Evolutionary conservation across 73 alveolate species (phyloP), one percentile per base, ranked within the genome.

Genomic region (Paramecium sonneborni): DNA sequence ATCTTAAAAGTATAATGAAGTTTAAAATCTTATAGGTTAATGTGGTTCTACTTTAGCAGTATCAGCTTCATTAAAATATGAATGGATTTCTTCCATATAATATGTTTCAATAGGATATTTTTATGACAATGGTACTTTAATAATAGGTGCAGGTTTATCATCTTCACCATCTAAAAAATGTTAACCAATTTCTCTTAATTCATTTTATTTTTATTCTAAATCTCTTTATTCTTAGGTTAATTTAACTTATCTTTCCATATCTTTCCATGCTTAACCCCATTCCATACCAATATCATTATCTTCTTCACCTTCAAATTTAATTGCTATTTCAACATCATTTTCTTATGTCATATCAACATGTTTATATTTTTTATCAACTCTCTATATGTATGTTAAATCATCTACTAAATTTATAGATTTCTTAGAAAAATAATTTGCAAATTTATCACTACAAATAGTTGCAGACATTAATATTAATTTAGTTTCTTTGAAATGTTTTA

Each of bases 381-480:
- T 30, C 6, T 68, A 21, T 23, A 44, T 21, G 28, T 88, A 69
- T 37, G 52, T 85, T 58, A 76, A 87, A 41, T 92, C 68, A 46
- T 69, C 92, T 26, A 92, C 88, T 3, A 55, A 18, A 10, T 85
- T 67, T 3, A 94, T 92, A 11, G 95, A 89, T 8, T 79, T 24
- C 32, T 85, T 88, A 9, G 99, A 93, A 82, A 96, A 97, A 88
- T 97, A 97, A 72, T 97, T 96, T 12, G 97, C 92, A 84, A 96
- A 97, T 23, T 93, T 93, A 84, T 93, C 95, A 14, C 96, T 93
- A 38, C 95, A 93, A 68, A 98, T 93, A 23, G 99, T 98, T 1
- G 99, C 99, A 69, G 98, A 93, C 99, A 98, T 98, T 28, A 98
- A 90, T 26, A 98, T 95, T 37, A 98, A 91, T 90, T 98, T 98